Conservation (phyloP, 2,329 filamentous ascomycete genomes). For the Fusarium domesticum region DNA sequence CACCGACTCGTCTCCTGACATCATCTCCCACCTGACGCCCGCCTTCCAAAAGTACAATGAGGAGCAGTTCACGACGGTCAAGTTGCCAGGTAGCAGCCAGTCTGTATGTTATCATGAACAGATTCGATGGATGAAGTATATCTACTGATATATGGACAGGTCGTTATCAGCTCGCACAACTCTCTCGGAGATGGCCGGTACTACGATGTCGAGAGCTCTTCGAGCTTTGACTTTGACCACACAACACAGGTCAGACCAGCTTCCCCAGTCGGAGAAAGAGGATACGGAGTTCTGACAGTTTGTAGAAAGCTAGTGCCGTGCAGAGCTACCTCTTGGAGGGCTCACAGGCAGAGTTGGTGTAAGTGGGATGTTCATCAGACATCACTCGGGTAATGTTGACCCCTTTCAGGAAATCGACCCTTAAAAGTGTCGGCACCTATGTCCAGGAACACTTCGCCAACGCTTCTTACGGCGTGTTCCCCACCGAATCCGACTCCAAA, state of each 20-base stretch:
- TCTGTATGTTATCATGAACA: conserved; percentile 30
- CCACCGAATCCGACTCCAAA: conserved; percentile 69
- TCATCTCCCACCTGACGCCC: conserved; percentile 70
- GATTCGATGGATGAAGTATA: background rate
- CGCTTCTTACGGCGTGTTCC: conserved; percentile 78
- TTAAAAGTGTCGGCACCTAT: conserved; percentile 73
- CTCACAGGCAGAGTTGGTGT: conserved; percentile 75
- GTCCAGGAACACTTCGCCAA: conserved; percentile 85
- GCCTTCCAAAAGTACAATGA: conserved; percentile 96
- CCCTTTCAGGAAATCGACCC: conserved; percentile 68
- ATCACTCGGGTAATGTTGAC: conserved; percentile 13
- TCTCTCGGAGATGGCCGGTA: conserved; percentile 77
- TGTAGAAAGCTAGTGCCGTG: conserved; percentile 73
- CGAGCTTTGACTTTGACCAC: conserved; percentile 87
- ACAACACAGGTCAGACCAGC: conserved; percentile 58
- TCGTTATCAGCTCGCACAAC: conserved; percentile 85
- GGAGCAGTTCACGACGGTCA: conserved; percentile 83
- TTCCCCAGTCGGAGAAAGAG: no score
- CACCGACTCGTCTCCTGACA: conserved; percentile 63
- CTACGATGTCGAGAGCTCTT: conserved; percentile 84
- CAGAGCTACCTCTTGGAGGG: conserved; percentile 80
- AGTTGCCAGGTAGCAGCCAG: conserved; percentile 82
- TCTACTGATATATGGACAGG: conserved; percentile 42
- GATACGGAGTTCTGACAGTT: conserved; percentile 12
- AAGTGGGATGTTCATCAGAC: conserved; percentile 33